phyloP scores from a whole-genome alignment of 805 yeast genomes.

The Hanseniaspora nectarophila region DNA sequence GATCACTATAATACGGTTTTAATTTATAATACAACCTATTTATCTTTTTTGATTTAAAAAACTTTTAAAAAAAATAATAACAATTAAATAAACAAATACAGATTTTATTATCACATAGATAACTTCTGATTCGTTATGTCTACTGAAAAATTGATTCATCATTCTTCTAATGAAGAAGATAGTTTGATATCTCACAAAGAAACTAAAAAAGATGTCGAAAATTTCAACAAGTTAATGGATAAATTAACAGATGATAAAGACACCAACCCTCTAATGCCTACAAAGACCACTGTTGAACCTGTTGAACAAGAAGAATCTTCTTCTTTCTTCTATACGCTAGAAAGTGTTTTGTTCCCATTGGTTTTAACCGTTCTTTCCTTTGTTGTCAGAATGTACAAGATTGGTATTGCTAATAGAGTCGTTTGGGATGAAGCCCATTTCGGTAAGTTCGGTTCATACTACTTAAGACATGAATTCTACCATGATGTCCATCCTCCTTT shows the following conservation, averaged over 20 bases:
- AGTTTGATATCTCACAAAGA: neutral
- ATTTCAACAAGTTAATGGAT: constrained; percentile 8
- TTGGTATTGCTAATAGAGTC: constrained; percentile 46
- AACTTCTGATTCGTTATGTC: neutral
- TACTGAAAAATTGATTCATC: neutral
- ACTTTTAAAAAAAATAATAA: neutral
- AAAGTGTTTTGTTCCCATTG: constrained; percentile 34
- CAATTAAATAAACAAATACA: neutral
- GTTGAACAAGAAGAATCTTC: constrained; percentile 19
- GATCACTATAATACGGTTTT: too few species aligned
- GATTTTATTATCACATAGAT: too few species aligned
- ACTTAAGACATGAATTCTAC: constrained; percentile 65
- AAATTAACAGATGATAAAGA: constrained; percentile 5
- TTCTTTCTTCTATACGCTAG: constrained; percentile 19
- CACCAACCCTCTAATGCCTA: neutral
- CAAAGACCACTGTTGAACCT: constrained; percentile 13
- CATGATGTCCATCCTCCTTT: constrained; percentile 83
- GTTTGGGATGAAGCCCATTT: constrained; percentile 90
- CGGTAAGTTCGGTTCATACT: constrained; percentile 75
- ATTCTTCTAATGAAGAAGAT: neutral
- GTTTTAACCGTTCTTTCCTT: constrained; percentile 37
- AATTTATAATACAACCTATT: too few species aligned
- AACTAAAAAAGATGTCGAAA: constrained; percentile 6
- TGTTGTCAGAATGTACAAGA: constrained; percentile 47
- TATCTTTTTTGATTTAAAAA: too few species aligned